Percentiles rank a stretch among this genome's conserved stretches.
Conservation (phyloP, 225 moss, liverwort and hornwort genomes). For the Lunularia cruciata region DNA sequence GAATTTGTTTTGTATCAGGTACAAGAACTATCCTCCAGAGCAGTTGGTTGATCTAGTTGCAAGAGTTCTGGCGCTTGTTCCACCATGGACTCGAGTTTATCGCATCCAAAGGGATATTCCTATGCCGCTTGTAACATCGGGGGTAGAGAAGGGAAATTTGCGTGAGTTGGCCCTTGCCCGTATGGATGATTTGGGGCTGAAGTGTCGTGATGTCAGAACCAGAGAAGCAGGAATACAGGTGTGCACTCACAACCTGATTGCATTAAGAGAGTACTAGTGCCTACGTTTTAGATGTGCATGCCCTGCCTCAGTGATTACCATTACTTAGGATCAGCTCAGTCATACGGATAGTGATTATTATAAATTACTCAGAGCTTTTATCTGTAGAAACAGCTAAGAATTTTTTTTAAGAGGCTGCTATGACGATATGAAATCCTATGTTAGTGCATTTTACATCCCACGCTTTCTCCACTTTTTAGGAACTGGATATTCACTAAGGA, state of each 20-base stretch:
- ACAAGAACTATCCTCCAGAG: slow-evolving; percentile 92
- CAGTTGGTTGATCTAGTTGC: slow-evolving; percentile 94
- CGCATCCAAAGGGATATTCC: slow-evolving; percentile 99
- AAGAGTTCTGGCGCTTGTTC: slow-evolving; percentile 83
- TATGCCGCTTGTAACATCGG: slow-evolving; percentile 98
- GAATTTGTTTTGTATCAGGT: slow-evolving; percentile 43
- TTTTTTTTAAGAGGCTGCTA: too few relatives aligned
- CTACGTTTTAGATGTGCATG: too few relatives aligned
- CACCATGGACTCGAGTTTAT: slow-evolving; percentile 97
- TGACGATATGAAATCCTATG: too few relatives aligned
- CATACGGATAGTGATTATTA: background rate
- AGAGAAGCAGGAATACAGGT: slow-evolving; percentile 99
- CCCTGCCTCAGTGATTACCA: too few relatives aligned
- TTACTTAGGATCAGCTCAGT: too few relatives aligned
- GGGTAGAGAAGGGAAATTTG: slow-evolving; percentile 95
- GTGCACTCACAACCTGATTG: too few relatives aligned
- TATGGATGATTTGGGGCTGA: slow-evolving; percentile 95
- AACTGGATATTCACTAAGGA: background rate
- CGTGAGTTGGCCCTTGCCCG: slow-evolving; percentile 94
- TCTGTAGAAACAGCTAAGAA: too few relatives aligned
- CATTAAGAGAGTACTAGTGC: too few relatives aligned
- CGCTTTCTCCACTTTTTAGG: too few relatives aligned
- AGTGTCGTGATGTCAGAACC: slow-evolving; percentile 97
- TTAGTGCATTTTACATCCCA: too few relatives aligned
- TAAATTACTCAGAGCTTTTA: slow-evolving; percentile 1